Conservation (phyloP, 768 basidiomycete genomes). For the Termitomyces sp. region DNA sequence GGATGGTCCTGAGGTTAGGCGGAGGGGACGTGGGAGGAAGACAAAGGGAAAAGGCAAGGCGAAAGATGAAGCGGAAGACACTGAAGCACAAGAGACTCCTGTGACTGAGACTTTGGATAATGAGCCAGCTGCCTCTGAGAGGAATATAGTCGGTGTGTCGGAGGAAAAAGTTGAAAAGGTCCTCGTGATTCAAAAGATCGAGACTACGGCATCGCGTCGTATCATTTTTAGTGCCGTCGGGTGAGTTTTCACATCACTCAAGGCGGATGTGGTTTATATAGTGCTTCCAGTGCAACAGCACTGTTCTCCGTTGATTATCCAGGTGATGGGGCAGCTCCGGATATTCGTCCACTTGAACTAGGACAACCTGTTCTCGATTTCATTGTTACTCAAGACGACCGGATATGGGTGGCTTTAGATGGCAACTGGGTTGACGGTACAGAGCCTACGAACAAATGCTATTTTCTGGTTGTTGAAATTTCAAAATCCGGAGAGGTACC, state of each 20-base stretch:
- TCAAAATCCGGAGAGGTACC: constrained; percentile 32
- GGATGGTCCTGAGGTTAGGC: constrained; percentile 16
- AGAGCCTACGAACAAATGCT: background rate
- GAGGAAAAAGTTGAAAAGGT: constrained; percentile 28
- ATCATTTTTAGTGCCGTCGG: constrained; percentile 70
- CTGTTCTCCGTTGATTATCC: constrained; percentile 45
- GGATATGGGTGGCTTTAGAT: constrained; percentile 19
- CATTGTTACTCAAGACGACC: constrained; percentile 12
- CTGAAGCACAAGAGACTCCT: background rate
- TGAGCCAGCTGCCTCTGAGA: background rate
- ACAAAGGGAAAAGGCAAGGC: constrained; percentile 20
- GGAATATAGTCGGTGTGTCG: background rate
- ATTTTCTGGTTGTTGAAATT: constrained; percentile 23
- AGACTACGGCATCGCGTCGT: constrained; percentile 34
- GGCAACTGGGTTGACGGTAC: constrained; percentile 16
- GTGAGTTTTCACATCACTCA: constrained; percentile 33
- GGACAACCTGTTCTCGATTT: constrained; percentile 18
- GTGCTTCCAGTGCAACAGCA: constrained; percentile 51
- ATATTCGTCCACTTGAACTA: constrained; percentile 15
- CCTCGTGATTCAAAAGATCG: constrained; percentile 55
- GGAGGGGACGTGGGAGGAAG: constrained; percentile 17
- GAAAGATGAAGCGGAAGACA: constrained; percentile 13
- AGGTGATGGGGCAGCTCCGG: constrained; percentile 10
- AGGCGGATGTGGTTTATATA: background rate
- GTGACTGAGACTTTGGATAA: background rate